These are phyloP conservation scores for Penicillium rolfsii DNA, from an alignment of 2,329 filamentous ascomycete genomes.

Conservation along the genomic window DNA sequence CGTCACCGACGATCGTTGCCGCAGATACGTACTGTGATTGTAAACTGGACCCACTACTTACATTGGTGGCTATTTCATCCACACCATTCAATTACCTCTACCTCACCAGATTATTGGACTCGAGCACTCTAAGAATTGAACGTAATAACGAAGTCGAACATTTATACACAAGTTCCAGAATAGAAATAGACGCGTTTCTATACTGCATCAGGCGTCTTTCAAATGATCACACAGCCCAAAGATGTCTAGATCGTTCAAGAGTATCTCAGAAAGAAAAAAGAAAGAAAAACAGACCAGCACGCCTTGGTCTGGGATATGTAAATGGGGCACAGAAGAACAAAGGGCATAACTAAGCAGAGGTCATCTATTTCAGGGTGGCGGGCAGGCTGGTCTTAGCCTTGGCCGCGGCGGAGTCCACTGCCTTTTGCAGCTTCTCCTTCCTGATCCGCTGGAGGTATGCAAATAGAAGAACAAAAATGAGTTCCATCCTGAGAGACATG, in stretches of 20 bases:
- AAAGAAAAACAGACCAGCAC: conserved; percentile 17
- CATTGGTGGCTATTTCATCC: too few species aligned
- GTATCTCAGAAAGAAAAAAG: conserved; percentile 3
- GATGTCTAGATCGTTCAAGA: conserved; percentile 21
- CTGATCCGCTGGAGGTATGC: conserved; percentile 75
- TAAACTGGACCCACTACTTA: background rate
- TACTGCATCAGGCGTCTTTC: conserved; percentile 4
- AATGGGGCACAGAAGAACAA: conserved; percentile 14
- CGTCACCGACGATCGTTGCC: conserved; percentile 11
- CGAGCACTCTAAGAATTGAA: background rate
- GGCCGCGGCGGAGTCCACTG: conserved; percentile 65
- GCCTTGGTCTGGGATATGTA: conserved; percentile 22
- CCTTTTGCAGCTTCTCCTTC: conserved; percentile 69
- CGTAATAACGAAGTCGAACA: background rate
- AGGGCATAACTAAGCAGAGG: conserved; percentile 9
- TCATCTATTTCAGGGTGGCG: conserved; percentile 50
- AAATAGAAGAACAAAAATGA: conserved; percentile 83
- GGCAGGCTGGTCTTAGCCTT: conserved; percentile 61
- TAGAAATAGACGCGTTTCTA: conserved; percentile 7
- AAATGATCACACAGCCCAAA: conserved; percentile 4
- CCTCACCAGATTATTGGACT: background rate
- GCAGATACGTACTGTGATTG: conserved; percentile 2
- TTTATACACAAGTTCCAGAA: conserved; percentile 11
- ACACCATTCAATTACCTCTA: background rate
- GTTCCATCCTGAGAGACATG: conserved; percentile 68